Evolutionary conservation across 805 yeast species (phyloP).

Genomic region (Pichia exigua): DNA sequence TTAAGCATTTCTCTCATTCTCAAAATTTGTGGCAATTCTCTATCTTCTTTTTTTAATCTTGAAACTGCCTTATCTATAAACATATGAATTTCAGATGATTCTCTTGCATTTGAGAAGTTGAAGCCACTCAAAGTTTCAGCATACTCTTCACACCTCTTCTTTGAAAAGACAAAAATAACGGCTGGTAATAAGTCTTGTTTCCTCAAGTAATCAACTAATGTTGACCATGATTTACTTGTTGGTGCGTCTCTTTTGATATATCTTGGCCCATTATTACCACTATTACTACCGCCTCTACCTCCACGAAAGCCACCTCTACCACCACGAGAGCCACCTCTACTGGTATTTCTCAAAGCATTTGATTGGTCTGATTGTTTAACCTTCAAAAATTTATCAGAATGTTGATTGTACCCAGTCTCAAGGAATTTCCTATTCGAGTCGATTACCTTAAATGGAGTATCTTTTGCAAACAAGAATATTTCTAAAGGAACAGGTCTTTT

Average conservation of each 20-base stretch:
- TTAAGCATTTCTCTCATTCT: constrained; percentile 74
- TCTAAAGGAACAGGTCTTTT: constrained; percentile 96
- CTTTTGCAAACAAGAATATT: constrained; percentile 77
- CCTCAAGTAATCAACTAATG: constrained; percentile 62
- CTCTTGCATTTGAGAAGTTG: constrained; percentile 77
- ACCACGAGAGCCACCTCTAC: constrained; percentile 28
- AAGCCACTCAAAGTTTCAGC: constrained; percentile 69
- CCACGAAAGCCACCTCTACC: constrained; percentile 26
- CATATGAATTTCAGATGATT: constrained; percentile 87
- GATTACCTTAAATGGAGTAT: constrained; percentile 62
- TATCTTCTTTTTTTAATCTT: constrained; percentile 82
- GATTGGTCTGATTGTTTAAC: constrained; percentile 13
- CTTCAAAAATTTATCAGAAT: constrained; percentile 44
- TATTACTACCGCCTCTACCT: constrained; percentile 21
- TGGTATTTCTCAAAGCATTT: constrained; percentile 29
- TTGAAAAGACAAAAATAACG: constrained; percentile 88
- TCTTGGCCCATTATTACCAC: constrained; percentile 25
- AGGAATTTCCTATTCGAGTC: constrained; percentile 65
- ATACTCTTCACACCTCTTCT: constrained; percentile 88
- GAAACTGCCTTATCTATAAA: constrained; percentile 85
- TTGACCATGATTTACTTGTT: constrained; percentile 69
- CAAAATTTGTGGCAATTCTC: constrained; percentile 86
- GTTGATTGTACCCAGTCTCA: constrained; percentile 55
- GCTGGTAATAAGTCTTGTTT: constrained; percentile 75
- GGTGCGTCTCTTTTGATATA: constrained; percentile 55